Evolutionary conservation across 768 basidiomycete genomes (phyloP), one percentile per base, ranked within the genome.

Genomic region (Termitomyces bulborhizus): DNA sequence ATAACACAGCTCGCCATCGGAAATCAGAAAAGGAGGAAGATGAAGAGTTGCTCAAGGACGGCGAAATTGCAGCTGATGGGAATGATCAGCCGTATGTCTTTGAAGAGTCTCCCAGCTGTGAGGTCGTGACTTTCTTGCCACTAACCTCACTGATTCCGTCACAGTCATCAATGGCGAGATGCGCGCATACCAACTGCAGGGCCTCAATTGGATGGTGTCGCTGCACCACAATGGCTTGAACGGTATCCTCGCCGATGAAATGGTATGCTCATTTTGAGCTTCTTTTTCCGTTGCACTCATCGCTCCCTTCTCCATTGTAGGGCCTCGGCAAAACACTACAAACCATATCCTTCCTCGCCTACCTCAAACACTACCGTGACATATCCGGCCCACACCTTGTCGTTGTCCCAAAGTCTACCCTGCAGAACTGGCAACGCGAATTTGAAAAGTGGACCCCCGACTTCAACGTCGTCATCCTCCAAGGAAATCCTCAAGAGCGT

Each of bases 1-100:
- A 90, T 59, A 82, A 85, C 47, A 84, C 68, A 47, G 80, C 87
- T 27, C 87, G 95, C 9, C 93, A 94, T 65, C 84, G 96, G 52
- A 97, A 94, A 69, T 94, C 92, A 0, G 97, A 99, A 70, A 97
- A 97, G 71, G 97, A 99, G 65, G 97, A 98, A 68, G 97, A 98
- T 53, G 94, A 96, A 59, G 96, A 99, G 71, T 64, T 99, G 64
- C 70, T 98, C 41, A 90, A 93, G 65, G 91, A 91, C 46, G 88
- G 87, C 6, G 90, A 92, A 61, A 76, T 85, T 37, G 88, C 82
- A 16, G 83, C 81, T 8, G 88, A 85, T 55, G 91, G 90, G 3
- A 84, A 87, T 60, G 93, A 97, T 62, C 89, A 94, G 57, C 90
- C 95, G 0, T 92, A 85, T 60, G 93, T 98, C 4, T 99, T 98